Conservation (phyloP, 306 rosid genomes). For the Quercus mongolica region DNA sequence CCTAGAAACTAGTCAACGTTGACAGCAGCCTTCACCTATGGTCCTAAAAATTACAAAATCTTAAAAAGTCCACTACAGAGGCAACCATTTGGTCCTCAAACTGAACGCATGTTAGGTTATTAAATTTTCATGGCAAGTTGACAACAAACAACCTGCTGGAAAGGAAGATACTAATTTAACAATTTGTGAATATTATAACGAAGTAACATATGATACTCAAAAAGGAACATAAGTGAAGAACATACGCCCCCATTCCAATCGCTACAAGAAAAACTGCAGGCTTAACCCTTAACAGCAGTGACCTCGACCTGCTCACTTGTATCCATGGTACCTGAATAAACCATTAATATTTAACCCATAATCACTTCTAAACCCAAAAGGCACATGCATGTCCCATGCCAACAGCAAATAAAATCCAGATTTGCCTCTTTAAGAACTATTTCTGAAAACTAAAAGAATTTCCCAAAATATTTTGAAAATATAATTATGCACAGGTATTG, state of each 20-base stretch:
- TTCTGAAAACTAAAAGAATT: not conserved
- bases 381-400: not conserved
- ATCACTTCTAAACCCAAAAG: conserved; percentile 1
- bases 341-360: conserved; percentile 20
- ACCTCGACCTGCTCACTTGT: conserved; percentile 90
- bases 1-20: not conserved
- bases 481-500: not conserved
- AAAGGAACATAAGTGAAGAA: conserved; percentile 3
- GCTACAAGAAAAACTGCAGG: conserved; percentile 80
- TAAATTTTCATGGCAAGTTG: not conserved
- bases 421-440: not conserved
- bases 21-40: not conserved
- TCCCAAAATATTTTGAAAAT: not conserved
- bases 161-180: not conserved
- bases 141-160: not conserved
- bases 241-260: conserved; percentile 86
- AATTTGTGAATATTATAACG: not conserved
- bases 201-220: conserved; percentile 7
- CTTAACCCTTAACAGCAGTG: conserved; percentile 73
- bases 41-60: not conserved
- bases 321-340: conserved; percentile 89
- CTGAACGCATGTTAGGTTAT: too few species aligned
- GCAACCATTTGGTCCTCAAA: not conserved
- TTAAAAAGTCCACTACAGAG: not conserved
- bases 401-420: not conserved